Percentiles rank a stretch among this genome's conserved stretches.
Evolutionary conservation across 2,329 filamentous ascomycete species (phyloP).

Genomic region (Teratosphaeria zuluensis): DNA sequence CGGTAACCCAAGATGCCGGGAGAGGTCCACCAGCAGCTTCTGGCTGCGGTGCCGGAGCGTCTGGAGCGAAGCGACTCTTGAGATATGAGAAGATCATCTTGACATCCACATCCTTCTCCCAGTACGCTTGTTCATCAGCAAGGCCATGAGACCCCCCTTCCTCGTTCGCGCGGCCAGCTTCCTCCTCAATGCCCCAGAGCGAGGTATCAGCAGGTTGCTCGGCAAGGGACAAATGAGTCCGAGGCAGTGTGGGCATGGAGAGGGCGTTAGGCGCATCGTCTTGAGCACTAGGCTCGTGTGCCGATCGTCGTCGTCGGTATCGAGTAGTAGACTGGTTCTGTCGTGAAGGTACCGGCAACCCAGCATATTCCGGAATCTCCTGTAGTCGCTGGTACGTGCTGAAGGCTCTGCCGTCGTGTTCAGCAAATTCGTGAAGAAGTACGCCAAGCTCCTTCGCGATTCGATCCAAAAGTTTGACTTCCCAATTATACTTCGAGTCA

Average conservation of each 20-base stretch:
- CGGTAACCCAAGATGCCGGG: slow-evolving; percentile 24
- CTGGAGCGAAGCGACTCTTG: slow-evolving; percentile 56
- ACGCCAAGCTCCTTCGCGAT: slow-evolving; percentile 80
- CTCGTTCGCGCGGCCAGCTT: slow-evolving; percentile 31
- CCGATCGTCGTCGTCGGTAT: slow-evolving; percentile 13
- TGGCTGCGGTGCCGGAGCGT: not conserved
- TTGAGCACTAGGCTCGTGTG: slow-evolving; percentile 2
- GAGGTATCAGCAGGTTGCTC: slow-evolving; percentile 38
- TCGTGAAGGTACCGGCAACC: slow-evolving; percentile 43
- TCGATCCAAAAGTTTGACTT: slow-evolving; percentile 68
- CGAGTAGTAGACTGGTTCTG: slow-evolving; percentile 14
- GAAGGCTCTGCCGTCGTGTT: slow-evolving; percentile 74
- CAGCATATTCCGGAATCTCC: slow-evolving; percentile 58
- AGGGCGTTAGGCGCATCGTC: slow-evolving; percentile 14
- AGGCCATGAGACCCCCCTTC: slow-evolving; percentile 14
- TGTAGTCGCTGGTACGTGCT: slow-evolving; percentile 60
- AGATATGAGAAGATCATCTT: slow-evolving; percentile 87
- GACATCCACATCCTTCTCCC: slow-evolving; percentile 87
- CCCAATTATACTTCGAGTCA: slow-evolving; percentile 47
- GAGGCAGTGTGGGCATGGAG: slow-evolving; percentile 23
- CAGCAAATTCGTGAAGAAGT: slow-evolving; percentile 72
- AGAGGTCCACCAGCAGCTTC: slow-evolving; percentile 13
- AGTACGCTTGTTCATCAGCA: slow-evolving; percentile 59
- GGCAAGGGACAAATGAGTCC: slow-evolving; percentile 19
- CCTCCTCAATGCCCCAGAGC: slow-evolving; percentile 58